Conservation (phyloP, 768 basidiomycete genomes). For the Kwoniella bestiolae region DNA sequence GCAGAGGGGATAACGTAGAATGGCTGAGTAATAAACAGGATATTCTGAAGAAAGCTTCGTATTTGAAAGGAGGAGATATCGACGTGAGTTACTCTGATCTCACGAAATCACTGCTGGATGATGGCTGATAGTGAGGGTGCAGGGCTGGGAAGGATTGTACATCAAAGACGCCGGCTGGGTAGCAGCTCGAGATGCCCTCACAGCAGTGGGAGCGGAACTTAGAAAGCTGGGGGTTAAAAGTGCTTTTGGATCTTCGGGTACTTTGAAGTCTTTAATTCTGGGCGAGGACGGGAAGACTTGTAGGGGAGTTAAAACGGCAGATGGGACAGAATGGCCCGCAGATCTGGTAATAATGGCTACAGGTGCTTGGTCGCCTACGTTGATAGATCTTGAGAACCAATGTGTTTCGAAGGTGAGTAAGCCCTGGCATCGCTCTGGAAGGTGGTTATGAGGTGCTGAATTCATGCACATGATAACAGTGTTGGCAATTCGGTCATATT, state of each 20-base stretch:
- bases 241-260: constrained; percentile 45
- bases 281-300: constrained; percentile 31
- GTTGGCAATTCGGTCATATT: constrained; percentile 54
- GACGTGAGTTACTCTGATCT: constrained; percentile 15
- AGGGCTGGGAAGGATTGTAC: constrained; percentile 52
- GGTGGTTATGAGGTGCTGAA: neutral
- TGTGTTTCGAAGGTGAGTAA: constrained; percentile 52
- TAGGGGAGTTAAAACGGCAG: constrained; percentile 44
- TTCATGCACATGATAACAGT: neutral
- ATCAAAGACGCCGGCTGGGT: constrained; percentile 51
- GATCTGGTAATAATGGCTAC: constrained; percentile 53
- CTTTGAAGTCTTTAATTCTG: constrained; percentile 44
- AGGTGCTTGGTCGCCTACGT: constrained; percentile 54
- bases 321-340: constrained; percentile 44
- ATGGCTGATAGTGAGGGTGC: neutral
- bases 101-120: neutral
- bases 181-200: constrained; percentile 51
- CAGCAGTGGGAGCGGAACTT: constrained; percentile 44
- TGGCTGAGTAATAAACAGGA: constrained; percentile 40
- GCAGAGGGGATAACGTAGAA: constrained; percentile 9
- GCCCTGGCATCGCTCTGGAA: neutral
- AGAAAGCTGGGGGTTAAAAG: constrained; percentile 42
- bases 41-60: constrained; percentile 33
- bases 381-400: constrained; percentile 53
- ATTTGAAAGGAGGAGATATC: constrained; percentile 25